Base-by-base conservation (phyloP, 2,329 filamentous ascomycete species). In the Penicillium corylophilum region DNA sequence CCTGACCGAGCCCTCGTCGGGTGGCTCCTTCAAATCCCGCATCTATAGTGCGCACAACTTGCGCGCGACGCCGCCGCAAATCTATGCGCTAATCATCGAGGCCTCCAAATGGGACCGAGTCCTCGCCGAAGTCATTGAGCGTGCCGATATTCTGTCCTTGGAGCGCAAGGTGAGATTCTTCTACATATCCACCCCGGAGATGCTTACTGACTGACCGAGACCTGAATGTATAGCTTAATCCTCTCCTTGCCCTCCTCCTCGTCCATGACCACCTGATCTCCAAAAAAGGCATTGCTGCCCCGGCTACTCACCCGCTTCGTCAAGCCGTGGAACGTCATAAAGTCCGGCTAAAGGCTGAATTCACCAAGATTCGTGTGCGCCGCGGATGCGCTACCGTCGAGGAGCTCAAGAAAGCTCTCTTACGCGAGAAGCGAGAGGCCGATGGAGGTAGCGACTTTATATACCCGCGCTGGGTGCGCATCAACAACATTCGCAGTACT, bases 401-500 rank as follows among this genome's bases (percentile, higher is more conserved):
- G 3, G 81, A 81, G 0, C 78, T 96, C 48, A 74, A 68, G 59
- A 61, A 62, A 33, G 61, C 51, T 9, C 55, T 77, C n/a, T 49
- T 68, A 8, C 57, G 60, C 12, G 64, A 74, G 59, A 66, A 73
- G 54, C 75, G 79, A 23, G 75, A 81, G 54, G 74, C 80, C 29
- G 63, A 68, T 1, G 69, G 69, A 0, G 50, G 54, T 4, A 59
- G 58, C 5, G 22, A 60, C 9, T 62, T 65, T 4, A 56, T 70
- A 36, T 88, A 93, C 66, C 92, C 91, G n/a, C 84, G 94, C 48
- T 99, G 94, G 94, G 84, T 96, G 36, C 84, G 94, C 2, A 79
- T 97, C 56, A 99, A 97, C 67, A 84, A 86, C 0, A 74, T 96
- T 12, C 86, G 85, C 61, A 86, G 85, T 10, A 86, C 80, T 0